Evolutionary conservation across 345 rosid species (phyloP), one percentile per base, ranked within the genome.

Genomic region (Hibiscus tridactylites): DNA sequence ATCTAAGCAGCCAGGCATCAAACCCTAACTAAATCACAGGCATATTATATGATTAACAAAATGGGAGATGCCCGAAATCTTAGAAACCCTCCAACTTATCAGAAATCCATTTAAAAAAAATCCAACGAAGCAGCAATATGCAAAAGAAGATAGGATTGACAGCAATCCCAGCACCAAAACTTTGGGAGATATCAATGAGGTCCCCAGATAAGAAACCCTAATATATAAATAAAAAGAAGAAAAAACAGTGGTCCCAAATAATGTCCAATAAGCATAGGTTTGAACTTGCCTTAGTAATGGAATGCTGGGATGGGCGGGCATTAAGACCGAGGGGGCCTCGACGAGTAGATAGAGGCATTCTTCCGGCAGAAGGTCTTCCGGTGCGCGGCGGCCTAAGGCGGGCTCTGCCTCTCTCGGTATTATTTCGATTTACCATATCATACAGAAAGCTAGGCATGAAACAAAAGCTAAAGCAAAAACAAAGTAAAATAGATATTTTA

Each of bases 271-370:
- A 84, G 89, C 87, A 86, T 77, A 82, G 84, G 85, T 81, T 78
- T 74, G 79, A 84, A 96, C 98, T 96, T 96, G 98, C 99, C 99
- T 96, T 96, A 81, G 91, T 87, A 76, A 88, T 91, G 0, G 89
- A 44, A 72, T 77, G 80, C 24, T 85, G 79, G 26, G 99, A 83
- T 79, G 90, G 88, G 65, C 88, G 88, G 50, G 97, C 68, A 78
- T 81, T 87, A 49, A 91, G 80, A 54, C 85, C 81, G 7, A 96
- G 90, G 76, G 91, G 94, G 80, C 90, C 96, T 78, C 83, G 87
- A 29, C 78, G 96, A 80, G 37, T 81, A 28, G 85, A 68, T 21
- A 21, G 49, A 10, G 57, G 29, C 82, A 88, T 84, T 87, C 96
- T 93, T 81, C 92, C 90, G 79, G 79, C 88, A 76, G 35, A 74